Evolutionary conservation across 2,329 filamentous ascomycete species (phyloP).

Genomic region (Lecanoromycetidae sp.): DNA sequence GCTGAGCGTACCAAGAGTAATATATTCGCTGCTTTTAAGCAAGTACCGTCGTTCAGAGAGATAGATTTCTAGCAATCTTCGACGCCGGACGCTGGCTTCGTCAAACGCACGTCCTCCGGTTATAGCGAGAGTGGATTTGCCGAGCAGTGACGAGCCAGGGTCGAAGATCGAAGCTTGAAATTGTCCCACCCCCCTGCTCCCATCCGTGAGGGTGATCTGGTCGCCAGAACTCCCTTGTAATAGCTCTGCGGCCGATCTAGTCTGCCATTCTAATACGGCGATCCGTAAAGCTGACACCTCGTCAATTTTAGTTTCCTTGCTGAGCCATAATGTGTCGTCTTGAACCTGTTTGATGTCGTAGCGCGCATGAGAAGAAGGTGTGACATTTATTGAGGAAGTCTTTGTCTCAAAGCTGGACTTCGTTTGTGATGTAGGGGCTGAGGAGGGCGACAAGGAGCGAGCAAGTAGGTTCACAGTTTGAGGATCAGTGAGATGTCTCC

Average conservation of each 20-base stretch:
- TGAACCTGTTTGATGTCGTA: conserved; percentile 72
- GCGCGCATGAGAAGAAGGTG: conserved; percentile 52
- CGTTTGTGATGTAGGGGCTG: conserved; percentile 47
- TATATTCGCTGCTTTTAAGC: conserved; percentile 48
- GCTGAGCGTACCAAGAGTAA: conserved; percentile 21
- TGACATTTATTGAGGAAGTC: conserved; percentile 75
- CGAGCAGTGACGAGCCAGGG: conserved; percentile 38
- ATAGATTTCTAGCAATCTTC: conserved; percentile 59
- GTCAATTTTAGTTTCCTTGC: conserved; percentile 63
- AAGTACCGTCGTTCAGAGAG: conserved; percentile 59
- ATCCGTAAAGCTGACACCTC: conserved; percentile 72
- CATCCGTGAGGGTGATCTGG: conserved; percentile 63
- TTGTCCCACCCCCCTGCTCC: conserved; percentile 56
- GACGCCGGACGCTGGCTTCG: conserved; percentile 48
- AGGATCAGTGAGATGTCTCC: conserved; percentile 58
- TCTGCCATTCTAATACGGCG: conserved; percentile 72
- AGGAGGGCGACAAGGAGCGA: conserved; percentile 57
- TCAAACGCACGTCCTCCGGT: conserved; percentile 36
- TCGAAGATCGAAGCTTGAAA: conserved; percentile 44
- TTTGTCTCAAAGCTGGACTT: conserved; percentile 68
- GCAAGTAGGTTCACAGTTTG: conserved; percentile 57
- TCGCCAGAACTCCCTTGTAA: conserved; percentile 62
- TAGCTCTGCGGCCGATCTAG: conserved; percentile 60
- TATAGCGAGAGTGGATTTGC: conserved; percentile 22
- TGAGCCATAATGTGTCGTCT: conserved; percentile 75